Conservation (phyloP, 1,139 yeast genomes). For the Lodderomyces metapsilosis region DNA sequence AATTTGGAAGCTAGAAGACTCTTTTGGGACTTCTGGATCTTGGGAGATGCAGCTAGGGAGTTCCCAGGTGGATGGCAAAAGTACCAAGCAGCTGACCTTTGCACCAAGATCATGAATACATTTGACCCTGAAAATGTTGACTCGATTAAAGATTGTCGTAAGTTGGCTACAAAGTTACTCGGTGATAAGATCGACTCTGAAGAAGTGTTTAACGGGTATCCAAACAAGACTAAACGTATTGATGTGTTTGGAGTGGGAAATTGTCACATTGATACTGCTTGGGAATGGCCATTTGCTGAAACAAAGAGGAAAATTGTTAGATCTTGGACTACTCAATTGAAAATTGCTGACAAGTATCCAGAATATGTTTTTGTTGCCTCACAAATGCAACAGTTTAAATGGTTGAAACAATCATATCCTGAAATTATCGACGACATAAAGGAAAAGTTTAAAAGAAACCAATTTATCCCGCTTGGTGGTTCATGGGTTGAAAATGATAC, state of each 20-base stretch:
- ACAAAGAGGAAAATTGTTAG: slow-evolving; percentile 88
- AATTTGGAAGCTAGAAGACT: slow-evolving; percentile 77
- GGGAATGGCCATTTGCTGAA: slow-evolving; percentile 98
- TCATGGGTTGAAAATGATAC: slow-evolving; percentile 98
- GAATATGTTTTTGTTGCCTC: slow-evolving; percentile 94
- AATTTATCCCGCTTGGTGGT: slow-evolving; percentile 90
- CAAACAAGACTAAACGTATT: slow-evolving; percentile 22
- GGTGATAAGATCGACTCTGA: slow-evolving; percentile 66
- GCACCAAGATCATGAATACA: slow-evolving; percentile 76
- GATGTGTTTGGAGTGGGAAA: slow-evolving; percentile 84
- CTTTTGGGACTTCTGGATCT: slow-evolving; percentile 79
- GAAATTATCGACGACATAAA: slow-evolving; percentile 63
- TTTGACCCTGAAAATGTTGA: slow-evolving; percentile 60
- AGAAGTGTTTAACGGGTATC: slow-evolving; percentile 48
- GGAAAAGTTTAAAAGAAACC: slow-evolving; percentile 66
- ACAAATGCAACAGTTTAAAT: slow-evolving; percentile 92
- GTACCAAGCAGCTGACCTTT: slow-evolving; percentile 74
- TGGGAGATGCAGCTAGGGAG: slow-evolving; percentile 90
- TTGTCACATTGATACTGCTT: slow-evolving; percentile 96
- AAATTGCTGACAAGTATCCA: slow-evolving; percentile 81
- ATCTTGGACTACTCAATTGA: slow-evolving; percentile 92
- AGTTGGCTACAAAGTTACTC: slow-evolving; percentile 60
- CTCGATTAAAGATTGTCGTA: slow-evolving; percentile 60
- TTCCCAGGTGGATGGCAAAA: slow-evolving; percentile 79
- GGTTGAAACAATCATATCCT: slow-evolving; percentile 87